Percentiles rank a stretch among this genome's conserved stretches.
These are phyloP conservation scores for Aspergillus sparsus DNA, from an alignment of 495 filamentous ascomycete species.

Conservation along the genomic window DNA sequence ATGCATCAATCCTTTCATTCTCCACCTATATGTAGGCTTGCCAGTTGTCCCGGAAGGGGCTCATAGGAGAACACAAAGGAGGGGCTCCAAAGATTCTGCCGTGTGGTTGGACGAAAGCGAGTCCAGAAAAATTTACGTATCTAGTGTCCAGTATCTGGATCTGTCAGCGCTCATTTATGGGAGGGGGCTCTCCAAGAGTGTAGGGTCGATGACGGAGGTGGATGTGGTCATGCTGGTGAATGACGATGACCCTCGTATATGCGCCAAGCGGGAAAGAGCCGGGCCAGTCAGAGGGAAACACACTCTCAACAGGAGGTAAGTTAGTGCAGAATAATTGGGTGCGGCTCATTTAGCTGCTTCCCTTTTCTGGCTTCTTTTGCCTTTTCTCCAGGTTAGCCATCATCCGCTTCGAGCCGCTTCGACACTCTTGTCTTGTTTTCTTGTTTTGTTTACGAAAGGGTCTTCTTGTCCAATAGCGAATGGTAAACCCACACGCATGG, in stretches of 20 bases:
- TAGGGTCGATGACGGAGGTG: background rate
- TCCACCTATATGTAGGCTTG: constrained; percentile 17
- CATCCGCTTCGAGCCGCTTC: constrained; percentile 14
- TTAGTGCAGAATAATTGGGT: constrained; percentile 26
- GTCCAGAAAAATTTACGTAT: background rate
- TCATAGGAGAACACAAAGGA: background rate
- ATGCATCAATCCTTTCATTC: background rate
- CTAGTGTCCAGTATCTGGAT: background rate
- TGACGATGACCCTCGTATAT: constrained; percentile 19
- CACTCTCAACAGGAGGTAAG: constrained; percentile 22
- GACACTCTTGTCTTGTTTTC: background rate
- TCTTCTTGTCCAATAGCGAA: background rate
- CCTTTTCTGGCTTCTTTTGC: background rate
- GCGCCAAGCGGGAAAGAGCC: constrained; percentile 23
- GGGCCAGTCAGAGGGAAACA: constrained; percentile 21
- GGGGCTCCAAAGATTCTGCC: background rate
- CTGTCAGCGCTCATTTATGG: background rate
- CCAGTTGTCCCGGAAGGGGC: constrained; percentile 11
- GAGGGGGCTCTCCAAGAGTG: background rate
- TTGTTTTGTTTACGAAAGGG: background rate
- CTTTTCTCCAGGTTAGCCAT: constrained; percentile 5
- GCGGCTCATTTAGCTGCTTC: constrained; percentile 26
- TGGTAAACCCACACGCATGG: constrained; percentile 7
- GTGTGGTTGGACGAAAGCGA: background rate
- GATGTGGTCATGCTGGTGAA: background rate